phyloP scores from a whole-genome alignment of 1,284 basidiomycete species.

The Rhizoctonia solani region DNA sequence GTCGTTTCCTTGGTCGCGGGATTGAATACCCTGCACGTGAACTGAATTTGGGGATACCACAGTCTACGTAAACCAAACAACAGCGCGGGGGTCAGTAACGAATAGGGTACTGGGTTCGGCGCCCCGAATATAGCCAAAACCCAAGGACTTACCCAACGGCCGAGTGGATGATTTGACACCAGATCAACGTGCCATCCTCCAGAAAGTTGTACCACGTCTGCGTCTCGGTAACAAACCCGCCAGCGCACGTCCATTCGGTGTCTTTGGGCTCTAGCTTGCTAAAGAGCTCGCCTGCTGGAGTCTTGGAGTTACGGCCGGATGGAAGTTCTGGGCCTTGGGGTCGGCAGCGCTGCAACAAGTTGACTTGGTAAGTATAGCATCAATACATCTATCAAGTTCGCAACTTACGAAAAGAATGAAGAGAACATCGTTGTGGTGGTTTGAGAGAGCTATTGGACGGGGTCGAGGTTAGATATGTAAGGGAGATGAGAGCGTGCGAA shows the following conservation, averaged over 20 bases:
- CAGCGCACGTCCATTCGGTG: slow-evolving; percentile 80
- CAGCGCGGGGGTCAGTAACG: neutral
- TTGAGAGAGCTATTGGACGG: slow-evolving; percentile 42
- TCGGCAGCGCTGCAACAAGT: slow-evolving; percentile 38
- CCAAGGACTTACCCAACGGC: slow-evolving; percentile 81
- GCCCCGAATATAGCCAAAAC: slow-evolving; percentile 29
- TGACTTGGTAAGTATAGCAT: slow-evolving; percentile 37
- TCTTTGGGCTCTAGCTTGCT: slow-evolving; percentile 75
- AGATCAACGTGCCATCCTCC: slow-evolving; percentile 80
- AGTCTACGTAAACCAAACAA: slow-evolving; percentile 53
- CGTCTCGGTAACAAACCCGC: slow-evolving; percentile 91
- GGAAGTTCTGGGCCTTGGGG: slow-evolving; percentile 69
- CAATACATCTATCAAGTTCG: slow-evolving; percentile 3
- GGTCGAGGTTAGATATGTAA: slow-evolving; percentile 44
- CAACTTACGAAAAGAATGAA: slow-evolving; percentile 69
- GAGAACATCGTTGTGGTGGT: slow-evolving; percentile 61
- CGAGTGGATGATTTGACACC: slow-evolving; percentile 95
- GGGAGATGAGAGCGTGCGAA: slow-evolving; percentile 37
- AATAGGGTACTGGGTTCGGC: slow-evolving; percentile 7
- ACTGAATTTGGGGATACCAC: slow-evolving; percentile 95
- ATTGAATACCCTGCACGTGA: slow-evolving; percentile 90
- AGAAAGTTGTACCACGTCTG: slow-evolving; percentile 87
- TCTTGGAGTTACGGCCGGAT: slow-evolving; percentile 66
- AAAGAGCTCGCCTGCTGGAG: slow-evolving; percentile 59
- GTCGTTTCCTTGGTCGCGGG: slow-evolving; percentile 73